phyloP scores from a whole-genome alignment of 1,284 basidiomycete genomes.

The Mycocalia duriaeana region DNA sequence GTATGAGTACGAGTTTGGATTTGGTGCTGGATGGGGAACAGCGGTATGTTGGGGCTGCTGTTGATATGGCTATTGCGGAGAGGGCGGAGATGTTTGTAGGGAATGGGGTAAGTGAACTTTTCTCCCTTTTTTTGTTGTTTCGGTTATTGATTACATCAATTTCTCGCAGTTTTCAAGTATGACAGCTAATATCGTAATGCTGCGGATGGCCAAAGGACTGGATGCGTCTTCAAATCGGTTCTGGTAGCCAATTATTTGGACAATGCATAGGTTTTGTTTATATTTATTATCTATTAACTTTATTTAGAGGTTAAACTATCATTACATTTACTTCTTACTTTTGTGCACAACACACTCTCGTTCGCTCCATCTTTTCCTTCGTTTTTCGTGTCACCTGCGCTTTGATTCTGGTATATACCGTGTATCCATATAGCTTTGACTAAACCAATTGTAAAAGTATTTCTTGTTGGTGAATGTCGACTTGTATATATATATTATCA shows the following conservation, averaged over 20 bases:
- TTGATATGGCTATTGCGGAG: constrained; percentile 71
- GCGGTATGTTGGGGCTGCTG: constrained; percentile 51
- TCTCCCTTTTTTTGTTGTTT: not conserved
- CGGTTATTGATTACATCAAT: constrained; percentile 2
- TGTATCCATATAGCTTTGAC: no score
- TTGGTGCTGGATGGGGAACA: constrained; percentile 42
- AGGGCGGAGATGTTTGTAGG: constrained; percentile 68
- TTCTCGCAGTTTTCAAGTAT: constrained; percentile 50
- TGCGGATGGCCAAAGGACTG: constrained; percentile 36
- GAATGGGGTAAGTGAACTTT: constrained; percentile 55
- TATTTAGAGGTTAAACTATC: no score
- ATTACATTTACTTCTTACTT: no score
- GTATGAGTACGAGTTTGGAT: constrained; percentile 38
- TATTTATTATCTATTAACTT: no score
- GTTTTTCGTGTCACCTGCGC: no score
- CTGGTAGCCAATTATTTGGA: not conserved
- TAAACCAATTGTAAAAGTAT: no score
- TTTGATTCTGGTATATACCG: no score
- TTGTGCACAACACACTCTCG: no score
- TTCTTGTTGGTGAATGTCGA: no score
- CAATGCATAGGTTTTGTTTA: no score
- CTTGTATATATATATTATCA: no score
- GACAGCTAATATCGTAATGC: constrained; percentile 50
- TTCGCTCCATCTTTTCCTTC: no score
- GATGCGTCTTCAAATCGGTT: not conserved